Base-by-base conservation (phyloP, 2,329 filamentous ascomycete species). In the Neonectria coccinea region DNA sequence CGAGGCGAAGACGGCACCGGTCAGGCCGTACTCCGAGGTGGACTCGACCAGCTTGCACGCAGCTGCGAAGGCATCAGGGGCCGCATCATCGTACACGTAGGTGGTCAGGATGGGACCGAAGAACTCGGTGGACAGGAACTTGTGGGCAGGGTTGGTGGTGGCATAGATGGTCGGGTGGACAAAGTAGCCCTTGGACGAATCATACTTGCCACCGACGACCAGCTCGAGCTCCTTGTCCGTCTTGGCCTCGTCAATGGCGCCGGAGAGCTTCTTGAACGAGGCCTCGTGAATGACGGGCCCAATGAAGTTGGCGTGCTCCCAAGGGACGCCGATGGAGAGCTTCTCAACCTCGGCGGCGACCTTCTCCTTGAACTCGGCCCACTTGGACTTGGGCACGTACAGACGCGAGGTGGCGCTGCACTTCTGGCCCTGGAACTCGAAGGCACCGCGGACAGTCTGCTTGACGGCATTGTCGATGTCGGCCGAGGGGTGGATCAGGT, bases 361-460 rank as follows among this genome's bases (percentile, higher is more conserved):
- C 60, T 86, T 84, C 69, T 88, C 80, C 75, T 89, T 88, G 81
- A 95, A 93, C 66, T 89, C 82, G 10, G 91, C 86, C 88, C 91
- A 94, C 51, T 91, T 79, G 2, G 92, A 95, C 73, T 87, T 85
- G 36, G 93, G 89, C 4, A 96, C 88, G 80, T 97, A 97, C 53
- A 88, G 83, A 29, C 93, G 89, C 29, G 92, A 95, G 22, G 91
- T 93, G 62, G 93, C 93, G 73, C 91, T 93, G 85, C 93, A 97
- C 81, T 97, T 97, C 79, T 97, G 93, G 54, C 93, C 93, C 78
- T 96, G 92, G 83, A 90, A 97, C 79, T 97, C 94, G 75, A 97
- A 97, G 2, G 93, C 93, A 52, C 92, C 93, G 60, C 94, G 92
- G 33, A 97, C 88, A 5, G 92, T 96, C 79, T 97, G 91, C 69